A percentile compares a stretch with the other conserved stretches of the same genome.
phyloP scores from a whole-genome alignment of 352 stramenopile genomes.

The Pythium volutum region DNA sequence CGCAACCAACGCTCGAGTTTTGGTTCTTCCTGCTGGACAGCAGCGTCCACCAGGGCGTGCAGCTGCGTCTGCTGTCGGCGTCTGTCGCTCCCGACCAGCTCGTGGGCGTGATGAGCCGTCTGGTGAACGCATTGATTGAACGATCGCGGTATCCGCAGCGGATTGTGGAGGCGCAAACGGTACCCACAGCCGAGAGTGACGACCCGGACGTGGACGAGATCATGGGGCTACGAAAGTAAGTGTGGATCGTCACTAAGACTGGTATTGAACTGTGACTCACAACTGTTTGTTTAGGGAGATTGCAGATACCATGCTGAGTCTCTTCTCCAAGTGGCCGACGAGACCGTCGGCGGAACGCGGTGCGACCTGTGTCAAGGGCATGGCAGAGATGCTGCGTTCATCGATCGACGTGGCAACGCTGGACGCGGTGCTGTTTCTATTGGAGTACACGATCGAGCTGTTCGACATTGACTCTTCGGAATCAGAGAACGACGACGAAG shows the following conservation, averaged over 20 bases:
- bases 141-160: constrained; percentile 58
- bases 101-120: constrained; percentile 43
- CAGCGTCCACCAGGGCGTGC: constrained; percentile 39
- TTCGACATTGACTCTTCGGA: constrained; percentile 82
- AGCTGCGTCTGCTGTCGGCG: constrained; percentile 37
- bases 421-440: constrained; percentile 67
- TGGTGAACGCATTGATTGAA: constrained; percentile 66
- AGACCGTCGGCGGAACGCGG: constrained; percentile 28
- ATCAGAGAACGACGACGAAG: constrained; percentile 54
- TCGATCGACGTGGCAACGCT: constrained; percentile 53
- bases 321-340: constrained; percentile 81
- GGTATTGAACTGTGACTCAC: background rate
- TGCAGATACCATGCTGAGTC: constrained; percentile 72
- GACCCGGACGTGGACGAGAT: constrained; percentile 60
- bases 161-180: constrained; percentile 51
- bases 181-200: constrained; percentile 37
- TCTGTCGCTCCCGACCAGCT: constrained; percentile 34
- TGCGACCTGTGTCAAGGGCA: constrained; percentile 58
- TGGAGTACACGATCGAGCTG: constrained; percentile 76
- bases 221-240: constrained; percentile 49
- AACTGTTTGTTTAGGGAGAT: constrained; percentile 55
- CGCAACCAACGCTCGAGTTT: constrained; percentile 77
- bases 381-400: constrained; percentile 47
- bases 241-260: background rate
- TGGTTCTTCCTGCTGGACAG: constrained; percentile 87